phyloP scores from a whole-genome alignment of 2,329 filamentous ascomycete species.

The Chaetomium olivaceum region DNA sequence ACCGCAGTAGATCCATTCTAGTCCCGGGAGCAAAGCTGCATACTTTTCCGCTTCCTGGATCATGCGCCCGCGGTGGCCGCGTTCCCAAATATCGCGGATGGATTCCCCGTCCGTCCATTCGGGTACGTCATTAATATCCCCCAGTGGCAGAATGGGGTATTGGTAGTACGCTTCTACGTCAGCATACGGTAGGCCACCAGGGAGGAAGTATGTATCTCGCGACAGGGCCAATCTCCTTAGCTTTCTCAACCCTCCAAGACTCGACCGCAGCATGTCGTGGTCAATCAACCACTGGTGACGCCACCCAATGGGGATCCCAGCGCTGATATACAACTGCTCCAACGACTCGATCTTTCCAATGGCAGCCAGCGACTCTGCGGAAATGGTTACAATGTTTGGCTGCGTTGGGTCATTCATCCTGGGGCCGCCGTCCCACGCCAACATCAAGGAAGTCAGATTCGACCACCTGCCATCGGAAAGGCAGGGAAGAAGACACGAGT shows the following conservation, averaged over 20 bases:
- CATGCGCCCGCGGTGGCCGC: not conserved
- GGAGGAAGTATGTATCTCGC: not conserved
- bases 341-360: not conserved
- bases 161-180: not conserved
- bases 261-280: not conserved
- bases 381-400: not conserved
- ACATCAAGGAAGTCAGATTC: not conserved
- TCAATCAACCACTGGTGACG: not conserved
- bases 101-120: too few species aligned
- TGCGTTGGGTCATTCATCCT: too few species aligned
- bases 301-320: too few species aligned
- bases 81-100: too few species aligned
- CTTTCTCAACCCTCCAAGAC: not conserved
- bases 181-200: not conserved
- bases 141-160: not conserved
- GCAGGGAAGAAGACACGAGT: not conserved
- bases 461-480: not conserved
- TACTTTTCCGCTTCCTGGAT: not conserved
- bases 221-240: not conserved
- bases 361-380: not conserved
- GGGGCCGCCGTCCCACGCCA: not conserved
- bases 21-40: not conserved
- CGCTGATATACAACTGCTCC: not conserved
- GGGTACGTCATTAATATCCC: not conserved
- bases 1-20: not conserved